Evolutionary conservation across 1,284 basidiomycete species (phyloP), one percentile per base, ranked within the genome.

Genomic region (Trichosporon ovoides): DNA sequence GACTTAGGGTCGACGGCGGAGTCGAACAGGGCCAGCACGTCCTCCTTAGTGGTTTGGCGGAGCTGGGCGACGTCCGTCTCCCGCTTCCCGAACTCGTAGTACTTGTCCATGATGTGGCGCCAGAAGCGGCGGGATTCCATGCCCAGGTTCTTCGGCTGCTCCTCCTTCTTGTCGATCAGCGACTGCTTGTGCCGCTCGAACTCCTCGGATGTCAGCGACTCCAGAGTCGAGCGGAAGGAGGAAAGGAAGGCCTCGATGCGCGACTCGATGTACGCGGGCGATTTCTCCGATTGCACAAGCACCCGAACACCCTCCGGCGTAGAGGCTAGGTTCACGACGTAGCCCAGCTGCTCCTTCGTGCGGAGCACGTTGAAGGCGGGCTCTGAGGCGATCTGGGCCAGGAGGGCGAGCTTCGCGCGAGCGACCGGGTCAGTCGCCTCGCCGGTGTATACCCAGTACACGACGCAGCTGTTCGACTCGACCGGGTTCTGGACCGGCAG

Each of bases 301-400:
- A 98, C 83, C n/a, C 90, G 84, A 66, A 96, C 78, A 11, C 92
- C 94, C 12, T 87, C 85, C 24, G 83, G 70, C 43, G 86, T 73
- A 35, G 80, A 76, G 0, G 82, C 80, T 56, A 84, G 84, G 51
- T 80, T 83, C 38, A 92, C 91, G 52, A 95, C 82, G 73, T 99
- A 98, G 12, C 96, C 96, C 0, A 99, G 83, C 76, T 98, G 96
- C 74, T 98, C 92, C 74, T 93, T 87, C 2, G 95, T 98, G n/a
- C 96, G 86, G 38, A 99, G 83, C 36, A 87, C 81, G 71, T 96
- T 88, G 78, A 98, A 99, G n/a, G 87, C 84, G 0, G 95, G 94
- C 70, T 98, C 96, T 11, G 82, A 80, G 35, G 91, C 80, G 60
- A 96, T 87, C 68, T 92, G 91, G 0, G 82, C 82, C 20, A 82